Evolutionary conservation across 345 rosid genomes (phyloP).

Genomic region (Camelina neglecta): DNA sequence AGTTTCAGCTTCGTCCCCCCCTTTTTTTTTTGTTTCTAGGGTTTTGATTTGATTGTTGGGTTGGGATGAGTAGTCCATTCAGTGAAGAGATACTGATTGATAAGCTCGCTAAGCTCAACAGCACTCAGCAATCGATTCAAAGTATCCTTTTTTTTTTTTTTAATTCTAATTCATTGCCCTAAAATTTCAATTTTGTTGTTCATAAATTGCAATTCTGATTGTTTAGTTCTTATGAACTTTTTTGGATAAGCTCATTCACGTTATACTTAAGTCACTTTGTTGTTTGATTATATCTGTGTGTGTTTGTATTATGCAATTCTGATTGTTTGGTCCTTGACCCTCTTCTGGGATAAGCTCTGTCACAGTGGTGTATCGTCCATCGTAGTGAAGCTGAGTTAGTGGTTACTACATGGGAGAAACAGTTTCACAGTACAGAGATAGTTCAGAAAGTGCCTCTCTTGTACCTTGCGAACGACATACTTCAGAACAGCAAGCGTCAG

Average conservation of each 20-base stretch:
- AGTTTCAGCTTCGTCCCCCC: constrained; percentile 7
- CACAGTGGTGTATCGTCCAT: constrained; percentile 91
- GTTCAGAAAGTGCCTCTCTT: constrained; percentile 81
- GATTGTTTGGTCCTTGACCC: constrained; percentile 18
- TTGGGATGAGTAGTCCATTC: constrained; percentile 83
- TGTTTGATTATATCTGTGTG: neutral
- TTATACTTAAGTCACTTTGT: neutral
- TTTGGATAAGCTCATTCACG: neutral
- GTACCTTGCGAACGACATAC: constrained; percentile 89
- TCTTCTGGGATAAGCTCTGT: constrained; percentile 54
- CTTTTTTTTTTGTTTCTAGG: neutral
- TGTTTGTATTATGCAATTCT: neutral
- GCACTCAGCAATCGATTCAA: constrained; percentile 94
- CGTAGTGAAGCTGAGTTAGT: constrained; percentile 80
- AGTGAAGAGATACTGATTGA: constrained; percentile 90
- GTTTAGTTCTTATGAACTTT: constrained; percentile 39
- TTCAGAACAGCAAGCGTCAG: constrained; percentile 90
- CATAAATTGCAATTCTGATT: neutral
- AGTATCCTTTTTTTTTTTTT: constrained; percentile 63
- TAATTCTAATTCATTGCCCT: neutral
- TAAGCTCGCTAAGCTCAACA: constrained; percentile 93
- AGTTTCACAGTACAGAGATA: constrained; percentile 71
- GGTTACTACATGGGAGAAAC: constrained; percentile 87
- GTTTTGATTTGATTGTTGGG: constrained; percentile 18
- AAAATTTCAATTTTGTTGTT: neutral